Conservation (phyloP, 176 grass and related monocot species). For the Oryza glumipatula region DNA sequence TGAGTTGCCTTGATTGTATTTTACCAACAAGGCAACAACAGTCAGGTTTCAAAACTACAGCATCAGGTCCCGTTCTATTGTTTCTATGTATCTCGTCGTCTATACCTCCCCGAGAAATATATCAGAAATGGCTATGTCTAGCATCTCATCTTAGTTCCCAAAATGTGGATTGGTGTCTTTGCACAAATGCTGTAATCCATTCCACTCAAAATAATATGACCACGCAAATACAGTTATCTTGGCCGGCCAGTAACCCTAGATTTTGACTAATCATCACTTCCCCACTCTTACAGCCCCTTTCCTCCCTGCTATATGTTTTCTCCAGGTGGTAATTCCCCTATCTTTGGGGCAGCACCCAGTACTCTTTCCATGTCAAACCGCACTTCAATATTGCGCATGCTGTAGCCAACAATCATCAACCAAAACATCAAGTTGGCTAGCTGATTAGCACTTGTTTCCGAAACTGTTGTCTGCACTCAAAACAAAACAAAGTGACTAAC, state of each 20-base stretch:
- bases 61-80: not conserved
- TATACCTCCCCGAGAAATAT: not conserved
- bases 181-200: not conserved
- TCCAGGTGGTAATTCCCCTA: conserved; percentile 75
- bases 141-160: not conserved
- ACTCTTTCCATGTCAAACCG: conserved; percentile 94
- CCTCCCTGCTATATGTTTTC: conserved; percentile 37
- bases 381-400: conserved; percentile 92
- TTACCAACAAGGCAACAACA: not conserved
- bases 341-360: conserved; percentile 65
- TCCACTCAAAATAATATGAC: not conserved
- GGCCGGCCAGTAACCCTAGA: not conserved
- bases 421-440: conserved; percentile 84
- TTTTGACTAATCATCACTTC: not conserved
- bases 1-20: not conserved
- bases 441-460: conserved; percentile 73
- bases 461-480: conserved; percentile 60
- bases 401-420: conserved; percentile 95
- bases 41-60: not conserved
- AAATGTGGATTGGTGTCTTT: not conserved
- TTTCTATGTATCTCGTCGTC: not conserved
- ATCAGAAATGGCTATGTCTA: not conserved
- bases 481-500: not conserved
- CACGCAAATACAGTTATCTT: not conserved
- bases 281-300: not conserved